Evolutionary conservation across 192 early-diverging fungal species (phyloP), one percentile per base, ranked within the genome.

Genomic region (Backusella luteola): DNA sequence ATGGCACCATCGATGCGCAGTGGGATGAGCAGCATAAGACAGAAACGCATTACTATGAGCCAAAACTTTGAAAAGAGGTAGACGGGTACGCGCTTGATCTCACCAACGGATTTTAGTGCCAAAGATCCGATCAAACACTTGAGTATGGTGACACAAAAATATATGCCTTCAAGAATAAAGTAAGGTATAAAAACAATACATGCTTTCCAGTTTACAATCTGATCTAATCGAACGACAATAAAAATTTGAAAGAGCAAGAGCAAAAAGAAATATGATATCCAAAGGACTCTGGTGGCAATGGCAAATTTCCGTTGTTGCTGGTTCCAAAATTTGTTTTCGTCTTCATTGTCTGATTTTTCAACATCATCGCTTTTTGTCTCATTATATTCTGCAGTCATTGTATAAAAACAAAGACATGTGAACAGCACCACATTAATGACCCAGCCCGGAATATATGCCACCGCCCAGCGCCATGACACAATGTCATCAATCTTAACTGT

Each of bases 401-500:
- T 41, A 32, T 66, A 75, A 69, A 34, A 83, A 71, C 9, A 85
- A 49, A 23, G 84, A 66, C 36, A 41, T 41, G 38, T 29, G 29
- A 89, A 74, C 32, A 85, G 68, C 19, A 83, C 35, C 19, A 79
- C 21, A 79, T 95, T 90, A 39, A 93, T 79, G 15, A 95, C 85
- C 90, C 93, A 99, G 36, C 95, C 83, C 8, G 97, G 97, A 67
- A 88, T 88, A 80, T 95, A 95, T 6, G 96, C 93, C 5, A 90
- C 86, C 8, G 83, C 74, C 83, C 89, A 97, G 5, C 81, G 81
- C 95, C 94, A 96, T 35, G 66, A 70, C 38, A 91, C 87, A 53
- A 85, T 85, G 39, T 81, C 85, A 81, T 99, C 97, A 9, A 94
- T 85, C 6, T 91, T 84, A 44, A 90, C 86, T 6, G 95, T 86